Evolutionary conservation across 1,284 basidiomycete species (phyloP).

Genomic region (Flammula alnicola): DNA sequence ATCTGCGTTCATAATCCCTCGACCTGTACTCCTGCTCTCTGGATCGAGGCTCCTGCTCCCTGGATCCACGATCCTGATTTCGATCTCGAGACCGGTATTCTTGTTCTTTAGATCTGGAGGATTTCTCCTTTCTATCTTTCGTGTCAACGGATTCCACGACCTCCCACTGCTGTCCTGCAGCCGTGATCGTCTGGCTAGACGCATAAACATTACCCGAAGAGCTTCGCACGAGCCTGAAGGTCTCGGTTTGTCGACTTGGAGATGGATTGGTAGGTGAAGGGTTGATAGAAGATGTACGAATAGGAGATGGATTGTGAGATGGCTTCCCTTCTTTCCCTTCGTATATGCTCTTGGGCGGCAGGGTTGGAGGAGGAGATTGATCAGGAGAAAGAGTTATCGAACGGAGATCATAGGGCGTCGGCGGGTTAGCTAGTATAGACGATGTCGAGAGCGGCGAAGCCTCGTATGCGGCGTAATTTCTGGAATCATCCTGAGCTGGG

Average conservation of each 20-base stretch:
- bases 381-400: slow-evolving; percentile 39
- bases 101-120: slow-evolving; percentile 39
- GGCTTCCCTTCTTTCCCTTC: slow-evolving; percentile 29
- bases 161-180: slow-evolving; percentile 71
- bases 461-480: slow-evolving; percentile 18
- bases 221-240: slow-evolving; percentile 67
- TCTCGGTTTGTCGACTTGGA: slow-evolving; percentile 65
- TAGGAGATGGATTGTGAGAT: slow-evolving; percentile 9
- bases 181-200: slow-evolving; percentile 58
- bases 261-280: slow-evolving; percentile 27
- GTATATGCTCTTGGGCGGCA: slow-evolving; percentile 37
- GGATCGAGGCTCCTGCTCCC: too few relatives aligned
- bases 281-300: slow-evolving; percentile 9
- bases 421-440: slow-evolving; percentile 61
- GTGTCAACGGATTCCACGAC: slow-evolving; percentile 52
- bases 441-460: slow-evolving; percentile 28
- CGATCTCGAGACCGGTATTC: slow-evolving; percentile 13
- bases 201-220: slow-evolving; percentile 57
- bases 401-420: slow-evolving; percentile 53
- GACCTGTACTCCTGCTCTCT: slow-evolving; percentile 15
- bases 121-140: slow-evolving; percentile 40
- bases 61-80: slow-evolving; percentile 10
- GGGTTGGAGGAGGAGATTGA: slow-evolving; percentile 35
- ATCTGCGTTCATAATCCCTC: slow-evolving; percentile 11
- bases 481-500: slow-evolving; percentile 4